A percentile compares a stretch with the other conserved stretches of the same genome.
Evolutionary conservation across 2,329 filamentous ascomycete species (phyloP).

Genomic region (Sclerotinia glacialis): DNA sequence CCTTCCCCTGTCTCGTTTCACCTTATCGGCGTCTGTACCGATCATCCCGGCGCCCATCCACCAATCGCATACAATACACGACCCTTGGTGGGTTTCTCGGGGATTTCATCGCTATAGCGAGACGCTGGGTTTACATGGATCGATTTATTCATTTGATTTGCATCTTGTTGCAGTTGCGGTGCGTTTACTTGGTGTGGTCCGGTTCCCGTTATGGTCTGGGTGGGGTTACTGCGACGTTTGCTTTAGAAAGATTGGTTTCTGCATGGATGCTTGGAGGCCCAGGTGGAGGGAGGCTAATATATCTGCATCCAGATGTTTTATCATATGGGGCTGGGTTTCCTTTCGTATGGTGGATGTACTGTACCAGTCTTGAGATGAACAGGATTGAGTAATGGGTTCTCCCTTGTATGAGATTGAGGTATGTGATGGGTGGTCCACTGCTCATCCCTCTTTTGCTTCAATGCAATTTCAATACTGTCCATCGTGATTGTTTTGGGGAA

Average conservation of each 20-base stretch:
- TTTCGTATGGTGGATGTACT: background rate
- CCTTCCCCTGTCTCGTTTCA: slow-evolving; percentile 6
- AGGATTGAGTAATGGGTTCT: slow-evolving; percentile 5
- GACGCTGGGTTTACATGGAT: background rate
- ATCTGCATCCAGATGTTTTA: slow-evolving; percentile 7
- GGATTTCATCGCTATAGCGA: background rate
- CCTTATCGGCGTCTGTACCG: slow-evolving; percentile 10
- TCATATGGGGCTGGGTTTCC: background rate
- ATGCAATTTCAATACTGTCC: background rate
- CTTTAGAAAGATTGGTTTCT: background rate
- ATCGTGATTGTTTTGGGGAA: background rate
- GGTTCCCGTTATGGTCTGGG: background rate
- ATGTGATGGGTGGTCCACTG: slow-evolving; percentile 6
- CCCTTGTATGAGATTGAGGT: background rate
- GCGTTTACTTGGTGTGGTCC: no score
- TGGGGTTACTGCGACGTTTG: background rate
- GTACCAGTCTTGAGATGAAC: slow-evolving; percentile 4
- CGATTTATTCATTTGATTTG: background rate
- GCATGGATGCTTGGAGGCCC: background rate
- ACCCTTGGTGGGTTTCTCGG: background rate
- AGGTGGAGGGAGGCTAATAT: background rate
- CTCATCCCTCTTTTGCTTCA: background rate
- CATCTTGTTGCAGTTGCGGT: background rate
- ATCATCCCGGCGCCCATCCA: background rate
- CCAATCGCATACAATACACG: slow-evolving; percentile 1